Conservation (phyloP, 1,284 basidiomycete species). For the Ustilago xerochloae region DNA sequence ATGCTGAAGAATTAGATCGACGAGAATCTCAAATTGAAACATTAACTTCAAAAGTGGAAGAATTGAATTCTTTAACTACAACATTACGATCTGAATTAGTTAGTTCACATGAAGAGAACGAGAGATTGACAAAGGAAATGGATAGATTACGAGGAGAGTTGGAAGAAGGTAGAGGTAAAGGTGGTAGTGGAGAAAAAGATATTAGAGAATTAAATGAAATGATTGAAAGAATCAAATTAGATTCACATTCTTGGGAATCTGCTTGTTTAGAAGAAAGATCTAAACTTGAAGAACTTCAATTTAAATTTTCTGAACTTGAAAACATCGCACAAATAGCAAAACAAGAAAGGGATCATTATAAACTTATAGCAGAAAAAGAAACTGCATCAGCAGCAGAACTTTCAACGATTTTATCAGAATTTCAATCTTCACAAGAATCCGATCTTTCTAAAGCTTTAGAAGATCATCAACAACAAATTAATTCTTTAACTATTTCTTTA, state of each 20-base stretch:
- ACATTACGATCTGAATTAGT: conserved; percentile 51
- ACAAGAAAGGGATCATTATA: conserved; percentile 69
- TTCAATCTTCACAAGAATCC: conserved; percentile 78
- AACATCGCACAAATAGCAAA: conserved; percentile 67
- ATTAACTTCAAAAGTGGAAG: conserved; percentile 30
- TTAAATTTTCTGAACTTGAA: conserved; percentile 74
- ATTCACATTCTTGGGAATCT: conserved; percentile 44
- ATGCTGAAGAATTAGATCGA: conserved; percentile 74
- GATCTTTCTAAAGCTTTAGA: conserved; percentile 78
- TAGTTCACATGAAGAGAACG: conserved; percentile 41
- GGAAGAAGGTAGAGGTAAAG: not conserved
- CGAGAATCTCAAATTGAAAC: conserved; percentile 63
- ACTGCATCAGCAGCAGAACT: conserved; percentile 82
- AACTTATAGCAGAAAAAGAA: conserved; percentile 76
- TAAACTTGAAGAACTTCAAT: conserved; percentile 70
- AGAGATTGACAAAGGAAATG: conserved; percentile 43
- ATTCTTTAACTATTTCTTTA: conserved; percentile 78
- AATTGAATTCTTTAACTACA: not conserved
- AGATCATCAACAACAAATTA: conserved; percentile 81
- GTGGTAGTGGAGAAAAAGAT: not conserved
- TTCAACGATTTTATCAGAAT: conserved; percentile 92
- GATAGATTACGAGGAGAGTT: conserved; percentile 15
- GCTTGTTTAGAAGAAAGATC: conserved; percentile 47
- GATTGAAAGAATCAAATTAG: conserved; percentile 51
- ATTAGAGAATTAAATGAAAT: conserved; percentile 53